Evolutionary conservation across 2,329 filamentous ascomycete genomes (phyloP).

Genomic region (Aspergillus flavus): DNA sequence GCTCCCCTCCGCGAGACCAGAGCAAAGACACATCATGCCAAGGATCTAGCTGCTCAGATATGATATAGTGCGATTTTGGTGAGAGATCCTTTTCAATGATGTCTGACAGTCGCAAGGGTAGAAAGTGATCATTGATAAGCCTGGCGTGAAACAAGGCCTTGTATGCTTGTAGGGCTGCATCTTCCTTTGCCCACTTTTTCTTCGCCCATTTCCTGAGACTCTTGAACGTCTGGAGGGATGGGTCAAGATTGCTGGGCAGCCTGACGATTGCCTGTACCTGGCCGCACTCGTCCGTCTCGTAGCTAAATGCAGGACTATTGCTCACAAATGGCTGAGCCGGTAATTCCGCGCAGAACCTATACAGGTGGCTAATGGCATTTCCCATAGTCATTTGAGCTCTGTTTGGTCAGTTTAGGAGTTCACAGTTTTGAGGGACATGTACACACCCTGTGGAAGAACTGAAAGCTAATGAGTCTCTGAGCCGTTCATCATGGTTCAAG

Average conservation of each 20-base stretch:
- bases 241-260: slow-evolving; percentile 6
- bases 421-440: neutral
- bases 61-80: neutral
- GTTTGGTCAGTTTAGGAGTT: neutral
- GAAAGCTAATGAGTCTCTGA: neutral
- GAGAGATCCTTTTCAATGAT: neutral
- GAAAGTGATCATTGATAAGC: slow-evolving; percentile 7
- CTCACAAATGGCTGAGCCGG: neutral
- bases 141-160: neutral
- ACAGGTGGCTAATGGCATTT: neutral
- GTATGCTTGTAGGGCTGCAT: slow-evolving; percentile 11
- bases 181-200: neutral
- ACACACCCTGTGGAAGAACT: slow-evolving; percentile 5
- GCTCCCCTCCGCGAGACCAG: neutral
- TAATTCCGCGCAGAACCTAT: slow-evolving; percentile 3
- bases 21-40: neutral
- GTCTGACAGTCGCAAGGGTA: slow-evolving; percentile 1
- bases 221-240: slow-evolving; percentile 1
- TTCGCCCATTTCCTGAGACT: slow-evolving; percentile 3
- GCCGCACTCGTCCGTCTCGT: neutral
- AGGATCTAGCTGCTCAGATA: neutral
- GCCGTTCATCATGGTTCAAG: neutral
- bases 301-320: neutral
- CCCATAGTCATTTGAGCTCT: slow-evolving; percentile 3
- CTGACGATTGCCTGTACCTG: neutral